Evolutionary conservation across 2,329 filamentous ascomycete genomes (phyloP), one percentile per base, ranked within the genome.

Genomic region (Fusarium tuaranense): DNA sequence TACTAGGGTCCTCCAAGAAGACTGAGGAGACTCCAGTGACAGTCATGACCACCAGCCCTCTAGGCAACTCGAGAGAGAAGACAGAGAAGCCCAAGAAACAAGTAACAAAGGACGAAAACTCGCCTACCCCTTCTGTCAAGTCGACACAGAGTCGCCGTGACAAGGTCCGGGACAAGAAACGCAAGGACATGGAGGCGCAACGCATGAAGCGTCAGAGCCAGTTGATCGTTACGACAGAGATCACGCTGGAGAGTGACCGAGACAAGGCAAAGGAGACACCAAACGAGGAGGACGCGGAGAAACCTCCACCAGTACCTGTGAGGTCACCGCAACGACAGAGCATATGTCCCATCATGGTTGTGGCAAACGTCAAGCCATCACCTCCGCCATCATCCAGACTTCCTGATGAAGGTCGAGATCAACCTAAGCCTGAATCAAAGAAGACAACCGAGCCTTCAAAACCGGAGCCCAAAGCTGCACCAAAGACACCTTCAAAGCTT

Each of bases 261-360:
- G 65, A 67, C 25, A 61, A 55, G n/a, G 34, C 32, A 14, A 67
- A 70, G 25, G 60, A 59, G 41, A 13, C 30, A 1, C 9, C 34
- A 9, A 59, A 69, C 9, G 46, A 72, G 8, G 61, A 68, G 27
- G 60, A 27, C 3, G 18, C 44, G 2, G 67, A 65, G 20, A 66
- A 74, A 38, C 63, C 73, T 22, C 72, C 72, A 9, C 67, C 76
- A 9, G 27, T 73, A 7, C 70, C 70, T 13, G 27, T 72, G 4
- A 73, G 68, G 30, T 78, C 74, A 6, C 74, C 70, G 0, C 69
- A 68, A 32, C 67, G 70, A 18, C 76, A 72, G 20, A 80, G 79
- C 7, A 75, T 85, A 25, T 82, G 80, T 30, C 77, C 81, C 38
- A 81, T 87, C 48, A 83, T 86, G 80, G 83, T 84, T 4, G 82